Percentiles rank a stretch among this genome's conserved stretches.
Conservation (phyloP, 371 early-diverging fungal species). For the Mucor sp. region DNA sequence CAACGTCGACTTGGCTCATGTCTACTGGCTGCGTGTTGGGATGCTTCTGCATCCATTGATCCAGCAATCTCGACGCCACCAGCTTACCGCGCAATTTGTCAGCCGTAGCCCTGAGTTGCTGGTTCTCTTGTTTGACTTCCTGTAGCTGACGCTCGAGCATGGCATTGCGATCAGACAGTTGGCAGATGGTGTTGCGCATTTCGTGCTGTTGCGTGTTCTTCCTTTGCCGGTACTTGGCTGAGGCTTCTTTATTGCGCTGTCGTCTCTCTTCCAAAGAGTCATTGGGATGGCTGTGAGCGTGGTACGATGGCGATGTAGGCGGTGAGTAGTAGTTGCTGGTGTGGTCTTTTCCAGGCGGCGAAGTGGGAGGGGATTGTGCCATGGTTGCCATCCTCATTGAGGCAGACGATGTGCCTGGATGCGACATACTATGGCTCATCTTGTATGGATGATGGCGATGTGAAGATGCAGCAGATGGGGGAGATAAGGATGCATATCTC, state of each 20-base stretch:
- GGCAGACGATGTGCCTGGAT: not conserved
- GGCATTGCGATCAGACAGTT: slow-evolving; percentile 51
- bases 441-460: not conserved
- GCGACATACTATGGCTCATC: not conserved
- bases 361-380: slow-evolving; percentile 3
- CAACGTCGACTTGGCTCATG: not conserved
- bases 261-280: slow-evolving; percentile 53
- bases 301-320: not conserved
- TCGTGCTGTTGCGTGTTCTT: slow-evolving; percentile 62
- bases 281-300: not conserved
- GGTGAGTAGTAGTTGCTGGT: not conserved
- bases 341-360: not conserved
- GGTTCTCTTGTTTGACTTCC: slow-evolving; percentile 52
- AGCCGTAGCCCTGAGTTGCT: slow-evolving; percentile 39
- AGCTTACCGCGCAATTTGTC: slow-evolving; percentile 56
- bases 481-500: not conserved
- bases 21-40: not conserved
- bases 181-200: slow-evolving; percentile 53
- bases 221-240: slow-evolving; percentile 65
- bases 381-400: not conserved
- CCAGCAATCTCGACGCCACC: slow-evolving; percentile 56
- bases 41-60: slow-evolving; percentile 38
- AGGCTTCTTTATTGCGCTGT: slow-evolving; percentile 63
- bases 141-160: slow-evolving; percentile 49
- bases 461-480: not conserved